Evolutionary conservation across 2,329 filamentous ascomycete species (phyloP).

Genomic region (Colletotrichum lentis): DNA sequence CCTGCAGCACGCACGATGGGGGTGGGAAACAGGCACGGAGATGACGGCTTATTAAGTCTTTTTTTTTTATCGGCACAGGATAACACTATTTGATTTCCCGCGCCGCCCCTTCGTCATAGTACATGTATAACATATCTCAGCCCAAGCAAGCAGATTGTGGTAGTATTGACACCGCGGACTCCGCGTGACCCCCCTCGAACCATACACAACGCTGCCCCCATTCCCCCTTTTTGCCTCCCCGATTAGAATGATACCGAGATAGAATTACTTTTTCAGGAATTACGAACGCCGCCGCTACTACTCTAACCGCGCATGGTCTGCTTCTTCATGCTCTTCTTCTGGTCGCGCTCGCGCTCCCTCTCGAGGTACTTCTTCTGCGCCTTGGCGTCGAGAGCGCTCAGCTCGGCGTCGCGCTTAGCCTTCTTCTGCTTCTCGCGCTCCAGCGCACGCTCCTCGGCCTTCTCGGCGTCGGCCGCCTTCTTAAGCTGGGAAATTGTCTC

Average conservation of each 20-base stretch:
- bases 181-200: neutral
- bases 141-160: slow-evolving; percentile 16
- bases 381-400: slow-evolving; percentile 79
- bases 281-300: neutral
- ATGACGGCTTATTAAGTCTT: slow-evolving; percentile 20
- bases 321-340: slow-evolving; percentile 64
- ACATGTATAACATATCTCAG: slow-evolving; percentile 28
- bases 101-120: slow-evolving; percentile 22
- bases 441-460: slow-evolving; percentile 77
- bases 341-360: slow-evolving; percentile 79
- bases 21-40: neutral
- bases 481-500: slow-evolving; percentile 81
- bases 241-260: neutral
- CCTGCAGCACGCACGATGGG: neutral
- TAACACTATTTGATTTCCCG: slow-evolving; percentile 20
- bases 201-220: neutral
- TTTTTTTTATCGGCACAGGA: slow-evolving; percentile 25
- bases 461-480: slow-evolving; percentile 79
- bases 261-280: slow-evolving; percentile 8
- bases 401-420: slow-evolving; percentile 85
- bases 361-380: slow-evolving; percentile 87
- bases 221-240: neutral
- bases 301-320: slow-evolving; percentile 60
- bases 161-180: slow-evolving; percentile 25
- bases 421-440: slow-evolving; percentile 83